Percentiles rank a stretch among this genome's conserved stretches.
phyloP scores from a whole-genome alignment of 371 early-diverging fungal genomes.

The Mortierella sp. region DNA sequence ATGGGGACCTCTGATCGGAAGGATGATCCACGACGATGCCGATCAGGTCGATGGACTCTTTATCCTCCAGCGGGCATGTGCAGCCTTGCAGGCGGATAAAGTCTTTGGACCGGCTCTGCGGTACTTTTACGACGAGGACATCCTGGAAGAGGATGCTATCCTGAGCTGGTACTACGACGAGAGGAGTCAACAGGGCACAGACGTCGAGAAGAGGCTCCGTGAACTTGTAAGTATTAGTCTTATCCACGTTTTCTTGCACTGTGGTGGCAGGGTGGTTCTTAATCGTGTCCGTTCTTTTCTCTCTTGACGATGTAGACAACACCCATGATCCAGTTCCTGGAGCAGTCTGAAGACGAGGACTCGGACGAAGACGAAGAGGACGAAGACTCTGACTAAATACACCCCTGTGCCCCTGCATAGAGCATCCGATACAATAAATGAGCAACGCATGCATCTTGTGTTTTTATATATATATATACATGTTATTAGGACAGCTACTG shows the following conservation, averaged over 20 bases:
- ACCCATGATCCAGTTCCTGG: constrained; percentile 49
- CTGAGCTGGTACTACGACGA: constrained; percentile 74
- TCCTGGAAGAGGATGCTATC: constrained; percentile 88
- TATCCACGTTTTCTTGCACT: not conserved
- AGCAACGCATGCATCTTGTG: too few relatives aligned
- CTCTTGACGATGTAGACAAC: constrained; percentile 14
- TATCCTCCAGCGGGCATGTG: constrained; percentile 63
- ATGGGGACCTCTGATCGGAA: constrained; percentile 79
- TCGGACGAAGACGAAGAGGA: constrained; percentile 24
- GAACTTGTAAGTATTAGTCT: constrained; percentile 46
- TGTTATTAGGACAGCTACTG: not conserved
- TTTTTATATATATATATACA: not conserved
- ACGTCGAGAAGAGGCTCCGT: constrained; percentile 36
- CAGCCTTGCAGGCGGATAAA: constrained; percentile 55
- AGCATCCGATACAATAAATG: too few relatives aligned
- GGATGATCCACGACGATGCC: constrained; percentile 74
- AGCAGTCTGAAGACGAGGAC: constrained; percentile 46
- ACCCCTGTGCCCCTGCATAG: too few relatives aligned
- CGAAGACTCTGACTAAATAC: constrained; percentile 13
- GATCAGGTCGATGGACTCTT: constrained; percentile 85
- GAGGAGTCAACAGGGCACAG: constrained; percentile 44
- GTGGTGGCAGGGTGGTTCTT: not conserved
- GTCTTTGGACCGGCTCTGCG: constrained; percentile 73
- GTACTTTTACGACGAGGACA: constrained; percentile 82
- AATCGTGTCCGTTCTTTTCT: not conserved